Base-by-base conservation (phyloP, 108 stramenopile species). In the Chaetoceros tenuissimus region DNA sequence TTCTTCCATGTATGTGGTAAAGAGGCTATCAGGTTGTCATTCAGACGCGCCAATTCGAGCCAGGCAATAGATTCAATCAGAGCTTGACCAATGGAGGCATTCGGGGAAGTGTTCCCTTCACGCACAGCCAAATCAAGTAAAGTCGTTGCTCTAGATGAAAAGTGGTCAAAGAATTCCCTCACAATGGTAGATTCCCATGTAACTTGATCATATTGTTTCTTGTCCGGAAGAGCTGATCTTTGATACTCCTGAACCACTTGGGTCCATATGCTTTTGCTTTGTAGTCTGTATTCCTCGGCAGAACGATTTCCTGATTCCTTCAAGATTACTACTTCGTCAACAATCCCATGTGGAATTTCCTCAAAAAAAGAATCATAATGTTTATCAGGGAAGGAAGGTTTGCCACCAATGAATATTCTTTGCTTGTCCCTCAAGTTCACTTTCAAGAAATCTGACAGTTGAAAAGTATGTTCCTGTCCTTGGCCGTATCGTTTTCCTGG, bases 131-230 rank as follows among this genome's bases (percentile, higher is more conserved):
- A 16, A 28, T 79, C 75, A 13, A 82, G 70, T 13, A 79, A 48
- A 53, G 62, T 62, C 34, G 69, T 74, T n/a, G 78, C 71, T 31
- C 74, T 53, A 22, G 69, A 64, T 21, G 61, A 59, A 25, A 77
- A 22, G 50, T 78, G 74, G 31, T 79, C 78, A 24, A 72, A 77
- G 61, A 71, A 67, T 44, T 78, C 77, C 23, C 67, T 53, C 13
- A 43, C 43, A 13, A 79, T 59, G 17, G 81, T 82, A 63, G 66
- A 74, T 62, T 82, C 81, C 81, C 81, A 82, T 0, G 81, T 79
- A 0, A 50, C 59, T 30, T 26, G 16, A 1, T 58, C 44, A 55
- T 70, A 75, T 25, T 75, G 71, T n/a, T 10, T 23, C 18, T 44
- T 27, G 21, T 51, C 25, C 43, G 74, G 72, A 22, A 78, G 49